Evolutionary conservation across 495 filamentous ascomycete genomes (phyloP), one percentile per base, ranked within the genome.

Genomic region (Trichoderma orchidacearum): DNA sequence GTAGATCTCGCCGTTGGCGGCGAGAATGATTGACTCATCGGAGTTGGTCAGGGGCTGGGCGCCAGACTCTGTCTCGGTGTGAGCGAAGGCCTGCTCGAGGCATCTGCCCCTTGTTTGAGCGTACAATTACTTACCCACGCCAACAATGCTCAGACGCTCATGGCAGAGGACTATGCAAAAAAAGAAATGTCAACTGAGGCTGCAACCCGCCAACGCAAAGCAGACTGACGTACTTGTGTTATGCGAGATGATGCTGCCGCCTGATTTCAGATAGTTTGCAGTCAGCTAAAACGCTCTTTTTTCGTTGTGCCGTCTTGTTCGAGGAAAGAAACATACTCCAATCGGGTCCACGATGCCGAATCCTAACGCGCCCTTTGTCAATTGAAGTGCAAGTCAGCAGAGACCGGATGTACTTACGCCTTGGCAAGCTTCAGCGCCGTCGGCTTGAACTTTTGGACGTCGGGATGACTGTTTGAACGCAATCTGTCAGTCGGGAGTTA

Each of bases 1-100:
- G 79, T 98, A 98, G 70, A 98, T 98, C 72, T 98, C 93, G 72
- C 93, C 93, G 72, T 98, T 98, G 83, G 96, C 93, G 58, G 93
- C 93, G 52, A 98, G 81, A 57, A 90, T 84, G 60, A 98, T 83
- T 59, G 80, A 85, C 55, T 82, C 85, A 66, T 96, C 91, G 54
- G 90, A 83, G 77, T 87, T 97, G 71, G 93, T 84, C 50, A 98
- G 80, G 53, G 93, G 93, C 72, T 98, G 93, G 35, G 93, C 93
- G 64, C 93, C 93, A 64, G 84, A 87, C 72, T 95, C 93, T 95
- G 62, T 32, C 59, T 36, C 58, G 12, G 57, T 60, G 70, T 74
- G 52, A 75, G 67, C 31, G 53, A n/a, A 23, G 6, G 31, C n/a
- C n/a, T 15, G 23, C 15, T 27, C n/a, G 25, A 35, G 6, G 41